Base-by-base conservation (phyloP, 2,329 filamentous ascomycete species). In the Colletotrichum neosansevieriae region DNA sequence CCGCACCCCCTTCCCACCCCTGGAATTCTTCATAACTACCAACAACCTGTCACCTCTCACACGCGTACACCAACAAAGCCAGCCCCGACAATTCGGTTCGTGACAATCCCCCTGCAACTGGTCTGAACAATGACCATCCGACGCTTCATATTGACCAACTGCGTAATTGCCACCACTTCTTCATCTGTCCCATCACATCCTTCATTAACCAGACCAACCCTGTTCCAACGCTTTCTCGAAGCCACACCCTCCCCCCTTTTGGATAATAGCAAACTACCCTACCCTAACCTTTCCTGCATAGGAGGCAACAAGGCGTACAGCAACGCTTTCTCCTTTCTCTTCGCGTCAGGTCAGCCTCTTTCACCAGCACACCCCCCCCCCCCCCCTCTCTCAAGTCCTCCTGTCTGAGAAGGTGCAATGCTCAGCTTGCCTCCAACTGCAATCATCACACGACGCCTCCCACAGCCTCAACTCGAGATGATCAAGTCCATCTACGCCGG, bases 51-150 rank as follows among this genome's bases (percentile, higher is more conserved):
- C 32, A 53, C 47, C n/a, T 63, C 19, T 53, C 51, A n/a, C 40
- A 10, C 32, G 4, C 40, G 19, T 32, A 36, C 47, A 38, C 53
- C 47, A 54, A 21, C 36, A 36, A 24, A 21, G n/a, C 36, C 7
- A 53, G 60, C 32, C 47, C 65, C 65, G 45, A 64, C 45, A 58
- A 60, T 42, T 38, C n/a, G 65, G 65, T 59, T 49, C 65, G 29
- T 50, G n/a, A 17, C 34, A 29, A 13, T 10, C 4, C 12, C 42
- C n/a, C 12, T 42, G 47, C 42, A 32, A 49, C 29, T 32, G 64
- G 45, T 19, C 34, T 24, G 45, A 29, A 47, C 40, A 54, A 54
- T 44, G 45, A 42, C 29, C 2, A 29, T 29, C 29, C 19, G 17
- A n/a, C 21, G 3, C 21, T 40, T 40, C 29, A 29, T 13, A 21